A percentile compares a stretch with the other conserved stretches of the same genome.
These are phyloP conservation scores for Escovopsis weberi DNA, from an alignment of 2,329 filamentous ascomycete species.

Conservation along the genomic window DNA sequence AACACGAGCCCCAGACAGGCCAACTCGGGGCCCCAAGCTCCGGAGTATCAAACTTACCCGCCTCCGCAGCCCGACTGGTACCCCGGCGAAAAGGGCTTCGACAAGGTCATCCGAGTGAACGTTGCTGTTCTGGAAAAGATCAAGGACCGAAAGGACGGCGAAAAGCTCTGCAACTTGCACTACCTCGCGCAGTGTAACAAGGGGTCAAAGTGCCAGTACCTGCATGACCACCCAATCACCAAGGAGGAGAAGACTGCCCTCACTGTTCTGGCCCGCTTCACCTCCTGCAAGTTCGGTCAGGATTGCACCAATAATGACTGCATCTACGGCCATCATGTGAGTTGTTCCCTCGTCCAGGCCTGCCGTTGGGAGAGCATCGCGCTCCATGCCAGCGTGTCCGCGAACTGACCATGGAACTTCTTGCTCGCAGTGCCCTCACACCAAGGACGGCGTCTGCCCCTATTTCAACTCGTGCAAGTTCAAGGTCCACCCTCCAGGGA, in stretches of 20 bases:
- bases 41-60: slow-evolving; percentile 15
- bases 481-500: too few relatives aligned
- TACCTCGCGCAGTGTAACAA: slow-evolving; percentile 45
- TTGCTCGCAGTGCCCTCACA: too few relatives aligned
- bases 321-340: slow-evolving; percentile 49
- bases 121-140: slow-evolving; percentile 34
- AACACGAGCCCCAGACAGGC: slow-evolving; percentile 16
- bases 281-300: slow-evolving; percentile 43
- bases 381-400: too few relatives aligned
- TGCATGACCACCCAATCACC: slow-evolving; percentile 38
- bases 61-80: slow-evolving; percentile 28
- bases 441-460: too few relatives aligned
- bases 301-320: slow-evolving; percentile 43
- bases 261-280: slow-evolving; percentile 38
- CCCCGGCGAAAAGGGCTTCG: slow-evolving; percentile 39
- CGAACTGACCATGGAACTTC: too few relatives aligned
- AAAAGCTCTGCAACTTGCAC: slow-evolving; percentile 49
- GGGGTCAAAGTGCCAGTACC: slow-evolving; percentile 36
- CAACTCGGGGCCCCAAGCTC: neutral
- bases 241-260: slow-evolving; percentile 42
- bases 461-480: too few relatives aligned
- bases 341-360: slow-evolving; percentile 11
- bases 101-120: slow-evolving; percentile 34
- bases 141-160: slow-evolving; percentile 38
- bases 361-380: too few relatives aligned